Base-by-base conservation (phyloP, 768 basidiomycete species). In the Russula emetica region DNA sequence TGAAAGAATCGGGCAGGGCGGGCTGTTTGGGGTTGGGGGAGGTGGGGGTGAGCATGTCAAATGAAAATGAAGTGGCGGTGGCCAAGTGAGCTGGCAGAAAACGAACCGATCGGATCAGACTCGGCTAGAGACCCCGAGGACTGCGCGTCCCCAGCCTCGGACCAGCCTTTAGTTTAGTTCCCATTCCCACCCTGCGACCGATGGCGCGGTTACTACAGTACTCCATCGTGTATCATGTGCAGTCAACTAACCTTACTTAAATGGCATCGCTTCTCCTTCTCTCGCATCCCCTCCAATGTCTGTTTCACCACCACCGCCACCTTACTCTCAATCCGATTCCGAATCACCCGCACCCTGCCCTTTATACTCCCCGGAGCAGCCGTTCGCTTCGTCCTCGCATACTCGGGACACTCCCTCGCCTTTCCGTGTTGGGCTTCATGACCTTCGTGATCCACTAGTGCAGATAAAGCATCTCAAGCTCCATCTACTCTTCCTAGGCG, bases 41-140 rank as follows among this genome's bases (percentile, higher is more conserved):
- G 20, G n/a, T n/a, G n/a, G n/a, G n/a, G 2, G 71, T 74, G 61
- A 78, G 72, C 40, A 79, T 78, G 18, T 75, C 66, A 2, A 76
- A 30, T 5, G 30, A 30, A 2, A 76, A 30, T 5, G 30, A 30
- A 30, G 32, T 32, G 32, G 32, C 32, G 32, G 32, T 32, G 32
- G 4, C 28, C 28, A 32, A 69, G 11, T 69, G 18, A 42, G 38
- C 36, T 14, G 3, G 14, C 5, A 13, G 14, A 34, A 36, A 26
- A 14, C 49, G 49, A 50, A 50, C 20, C 36, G 54, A 55, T 32
- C 22, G 20, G 44, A 47, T n/a, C 44, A n/a, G 10, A 22, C 4
- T 22, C 44, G n/a, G n/a, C 13, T 36, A 36, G 36, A 5, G 13
- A 36, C 36, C 36, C 36, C 36, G 36, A 36, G 36, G 13, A 36